Conservation (phyloP, 2,329 filamentous ascomycete genomes). For the Sporothrix pallida region DNA sequence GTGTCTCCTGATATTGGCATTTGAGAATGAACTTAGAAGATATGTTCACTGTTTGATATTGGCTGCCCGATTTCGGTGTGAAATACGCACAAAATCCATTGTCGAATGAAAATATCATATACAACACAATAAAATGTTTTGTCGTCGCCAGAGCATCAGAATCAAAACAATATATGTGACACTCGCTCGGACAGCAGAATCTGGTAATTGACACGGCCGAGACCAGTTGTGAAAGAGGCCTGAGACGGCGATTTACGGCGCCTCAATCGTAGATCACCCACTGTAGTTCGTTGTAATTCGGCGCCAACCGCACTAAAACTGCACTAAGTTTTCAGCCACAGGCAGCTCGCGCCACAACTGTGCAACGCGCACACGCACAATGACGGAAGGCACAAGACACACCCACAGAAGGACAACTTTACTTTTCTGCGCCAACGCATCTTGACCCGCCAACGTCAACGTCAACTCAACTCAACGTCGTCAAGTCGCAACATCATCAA, state of each 20-base stretch:
- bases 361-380: too few relatives aligned
- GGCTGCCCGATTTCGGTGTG: too few relatives aligned
- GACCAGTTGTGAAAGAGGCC: too few relatives aligned
- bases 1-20: background rate
- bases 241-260: background rate
- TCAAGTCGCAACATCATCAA: background rate
- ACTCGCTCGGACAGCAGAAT: too few relatives aligned
- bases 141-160: too few relatives aligned
- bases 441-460: conserved; percentile 18
- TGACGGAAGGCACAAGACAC: background rate
- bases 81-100: too few relatives aligned
- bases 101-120: too few relatives aligned
- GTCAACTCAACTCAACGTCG: background rate
- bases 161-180: too few relatives aligned
- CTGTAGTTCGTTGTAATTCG: too few relatives aligned
- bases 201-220: too few relatives aligned
- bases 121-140: too few relatives aligned
- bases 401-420: conserved; percentile 24
- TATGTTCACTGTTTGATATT: background rate
- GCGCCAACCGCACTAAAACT: background rate
- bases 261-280: background rate
- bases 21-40: background rate
- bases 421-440: conserved; percentile 15
- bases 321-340: conserved; percentile 19
- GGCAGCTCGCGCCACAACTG: conserved; percentile 26